A percentile compares a stretch with the other conserved stretches of the same genome.
phyloP scores from a whole-genome alignment of 495 filamentous ascomycete species.

The Penicillium atrosanguineum region DNA sequence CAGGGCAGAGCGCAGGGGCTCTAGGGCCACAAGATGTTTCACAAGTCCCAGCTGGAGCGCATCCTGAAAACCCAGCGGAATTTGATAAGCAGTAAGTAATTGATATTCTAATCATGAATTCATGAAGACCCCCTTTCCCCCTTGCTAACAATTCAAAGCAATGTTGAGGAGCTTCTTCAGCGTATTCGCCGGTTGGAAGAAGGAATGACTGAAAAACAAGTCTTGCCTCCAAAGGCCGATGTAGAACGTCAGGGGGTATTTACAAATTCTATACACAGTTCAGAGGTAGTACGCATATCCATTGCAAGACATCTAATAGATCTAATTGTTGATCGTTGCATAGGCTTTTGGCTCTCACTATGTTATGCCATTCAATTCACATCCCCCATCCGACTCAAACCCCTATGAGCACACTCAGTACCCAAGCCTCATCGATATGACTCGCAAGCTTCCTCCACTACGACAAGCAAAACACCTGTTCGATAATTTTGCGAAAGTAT shows the following conservation, averaged over 20 bases:
- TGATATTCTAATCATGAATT: neutral
- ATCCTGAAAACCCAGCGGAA: neutral
- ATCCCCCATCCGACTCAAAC: neutral
- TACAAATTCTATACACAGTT: neutral
- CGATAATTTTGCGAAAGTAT: slow-evolving; percentile 19
- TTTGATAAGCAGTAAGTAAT: slow-evolving; percentile 2
- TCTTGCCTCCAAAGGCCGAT: neutral
- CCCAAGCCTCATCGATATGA: slow-evolving; percentile 4
- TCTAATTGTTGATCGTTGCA: neutral
- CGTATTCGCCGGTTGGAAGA: slow-evolving; percentile 16
- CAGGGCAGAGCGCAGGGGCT: slow-evolving; percentile 3
- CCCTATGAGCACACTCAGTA: neutral
- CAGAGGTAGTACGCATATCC: neutral
- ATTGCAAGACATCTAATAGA: neutral
- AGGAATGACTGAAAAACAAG: slow-evolving; percentile 1
- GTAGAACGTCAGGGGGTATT: neutral
- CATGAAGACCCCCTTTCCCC: neutral
- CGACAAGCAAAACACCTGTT: slow-evolving; percentile 23
- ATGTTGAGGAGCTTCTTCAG: slow-evolving; percentile 14
- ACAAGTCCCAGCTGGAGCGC: neutral
- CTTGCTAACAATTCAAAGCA: slow-evolving; percentile 4
- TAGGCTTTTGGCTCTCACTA: slow-evolving; percentile 8
- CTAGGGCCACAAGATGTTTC: neutral
- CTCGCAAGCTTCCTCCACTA: slow-evolving; percentile 21
- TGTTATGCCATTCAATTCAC: slow-evolving; percentile 16